Evolutionary conservation across 1,284 basidiomycete species (phyloP).

Genomic region (Cutaneotrichosporon cavernicola): DNA sequence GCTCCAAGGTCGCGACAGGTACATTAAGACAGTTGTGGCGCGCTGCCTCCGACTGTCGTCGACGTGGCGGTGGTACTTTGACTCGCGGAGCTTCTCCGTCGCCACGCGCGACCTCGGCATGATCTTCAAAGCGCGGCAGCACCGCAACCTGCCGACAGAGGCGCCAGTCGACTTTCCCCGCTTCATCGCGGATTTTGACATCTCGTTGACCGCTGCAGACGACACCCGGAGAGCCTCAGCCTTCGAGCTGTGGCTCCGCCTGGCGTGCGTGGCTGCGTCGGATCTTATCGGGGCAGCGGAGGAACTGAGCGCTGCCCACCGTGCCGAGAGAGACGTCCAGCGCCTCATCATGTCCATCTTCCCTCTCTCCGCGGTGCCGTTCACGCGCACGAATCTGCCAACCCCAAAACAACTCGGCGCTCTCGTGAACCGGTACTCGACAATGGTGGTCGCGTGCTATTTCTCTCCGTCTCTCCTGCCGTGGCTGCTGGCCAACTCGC

Average conservation of each 20-base stretch:
- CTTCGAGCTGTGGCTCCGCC: slow-evolving; percentile 70
- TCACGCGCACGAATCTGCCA: slow-evolving; percentile 61
- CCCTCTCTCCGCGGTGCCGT: slow-evolving; percentile 65
- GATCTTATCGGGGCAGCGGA: slow-evolving; percentile 45
- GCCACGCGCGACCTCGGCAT: slow-evolving; percentile 65
- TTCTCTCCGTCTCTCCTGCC: slow-evolving; percentile 63
- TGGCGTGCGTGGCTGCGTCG: slow-evolving; percentile 52
- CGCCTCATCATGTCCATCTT: slow-evolving; percentile 76
- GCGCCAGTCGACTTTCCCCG: slow-evolving; percentile 66
- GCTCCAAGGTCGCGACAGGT: slow-evolving; percentile 67
- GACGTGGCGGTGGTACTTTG: slow-evolving; percentile 73
- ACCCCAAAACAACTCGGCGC: slow-evolving; percentile 66
- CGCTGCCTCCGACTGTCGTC: slow-evolving; percentile 71
- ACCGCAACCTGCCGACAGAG: slow-evolving; percentile 75
- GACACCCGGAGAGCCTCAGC: slow-evolving; percentile 63
- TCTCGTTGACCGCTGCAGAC: slow-evolving; percentile 59
- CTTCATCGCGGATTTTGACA: slow-evolving; percentile 68
- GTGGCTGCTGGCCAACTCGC: slow-evolving; percentile 58
- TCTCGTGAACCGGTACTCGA: slow-evolving; percentile 81
- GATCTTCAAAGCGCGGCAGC: slow-evolving; percentile 76
- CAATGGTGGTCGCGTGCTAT: slow-evolving; percentile 72
- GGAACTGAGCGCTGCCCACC: slow-evolving; percentile 48
- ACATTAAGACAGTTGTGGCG: slow-evolving; percentile 69
- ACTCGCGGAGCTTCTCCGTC: slow-evolving; percentile 64
- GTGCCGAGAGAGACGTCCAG: slow-evolving; percentile 60